Evolutionary conservation across 345 rosid species (phyloP).

Genomic region (Trapa incisa): DNA sequence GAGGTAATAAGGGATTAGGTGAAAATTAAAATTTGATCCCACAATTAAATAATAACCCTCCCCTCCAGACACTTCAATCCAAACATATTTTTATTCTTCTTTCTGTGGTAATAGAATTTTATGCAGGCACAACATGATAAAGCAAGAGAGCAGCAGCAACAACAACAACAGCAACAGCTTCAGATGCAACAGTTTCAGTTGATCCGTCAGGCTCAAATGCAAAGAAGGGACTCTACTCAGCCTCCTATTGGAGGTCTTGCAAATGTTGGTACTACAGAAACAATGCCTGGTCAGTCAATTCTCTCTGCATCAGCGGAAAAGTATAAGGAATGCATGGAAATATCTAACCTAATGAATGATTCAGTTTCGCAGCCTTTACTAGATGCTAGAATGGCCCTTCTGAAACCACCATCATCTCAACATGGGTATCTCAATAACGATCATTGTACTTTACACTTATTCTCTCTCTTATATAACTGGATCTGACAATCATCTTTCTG

Average conservation of each 20-base stretch:
- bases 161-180: conserved; percentile 13
- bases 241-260: conserved; percentile 57
- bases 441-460: conserved; percentile 1
- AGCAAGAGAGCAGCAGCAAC: conserved; percentile 77
- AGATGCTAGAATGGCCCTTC: conserved; percentile 80
- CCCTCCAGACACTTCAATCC: too few relatives aligned
- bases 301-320: conserved; percentile 58
- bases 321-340: conserved; percentile 83
- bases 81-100: neutral
- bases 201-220: conserved; percentile 74
- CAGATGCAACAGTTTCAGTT: conserved; percentile 76
- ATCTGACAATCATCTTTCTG: conserved; percentile 6
- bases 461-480: conserved; percentile 5
- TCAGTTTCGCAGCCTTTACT: conserved; percentile 70
- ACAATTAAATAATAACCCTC: too few relatives aligned
- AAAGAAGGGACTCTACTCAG: conserved; percentile 58
- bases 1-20: too few relatives aligned
- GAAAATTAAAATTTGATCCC: too few relatives aligned
- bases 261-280: conserved; percentile 55
- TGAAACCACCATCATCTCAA: conserved; percentile 63
- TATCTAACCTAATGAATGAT: conserved; percentile 55
- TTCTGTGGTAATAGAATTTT: conserved; percentile 12
- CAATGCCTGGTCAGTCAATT: conserved; percentile 61
- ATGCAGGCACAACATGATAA: conserved; percentile 67
- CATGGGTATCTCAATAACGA: conserved; percentile 40